Conservation (phyloP, 163 green algal genomes). For the Prototheca stagnorum region DNA sequence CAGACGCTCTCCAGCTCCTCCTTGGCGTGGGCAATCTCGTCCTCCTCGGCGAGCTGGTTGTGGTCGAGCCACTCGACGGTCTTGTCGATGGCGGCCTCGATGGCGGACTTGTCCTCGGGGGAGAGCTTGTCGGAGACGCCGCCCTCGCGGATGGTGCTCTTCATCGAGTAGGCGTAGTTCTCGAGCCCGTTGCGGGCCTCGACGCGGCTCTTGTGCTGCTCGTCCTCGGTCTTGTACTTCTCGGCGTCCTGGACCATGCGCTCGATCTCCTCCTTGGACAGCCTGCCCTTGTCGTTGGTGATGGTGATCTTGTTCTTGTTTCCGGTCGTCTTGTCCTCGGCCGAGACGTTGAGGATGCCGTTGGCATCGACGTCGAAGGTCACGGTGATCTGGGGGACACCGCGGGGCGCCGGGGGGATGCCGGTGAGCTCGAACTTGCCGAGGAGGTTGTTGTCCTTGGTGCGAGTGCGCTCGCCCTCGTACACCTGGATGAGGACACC, state of each 20-base stretch:
- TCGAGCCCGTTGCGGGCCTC: conserved; percentile 64
- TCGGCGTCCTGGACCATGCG: conserved; percentile 74
- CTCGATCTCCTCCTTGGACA: conserved; percentile 95
- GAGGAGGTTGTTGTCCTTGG: conserved; percentile 86
- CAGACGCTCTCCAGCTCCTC: conserved; percentile 81
- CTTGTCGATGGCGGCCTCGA: conserved; percentile 71
- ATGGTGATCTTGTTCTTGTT: conserved; percentile 68
- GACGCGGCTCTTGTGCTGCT: conserved; percentile 43
- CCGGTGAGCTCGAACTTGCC: conserved; percentile 92
- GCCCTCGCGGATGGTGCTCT: conserved; percentile 74
- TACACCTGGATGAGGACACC: conserved; percentile 84
- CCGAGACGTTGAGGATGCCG: conserved; percentile 86
- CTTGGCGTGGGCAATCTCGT: conserved; percentile 55
- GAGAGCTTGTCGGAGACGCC: conserved; percentile 49
- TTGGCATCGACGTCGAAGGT: conserved; percentile 61
- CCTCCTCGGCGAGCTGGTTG: conserved; percentile 54
- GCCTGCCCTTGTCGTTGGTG: conserved; percentile 51
- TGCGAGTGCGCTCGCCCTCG: conserved; percentile 76
- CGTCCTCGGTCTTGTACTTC: conserved; percentile 77
- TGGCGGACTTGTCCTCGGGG: conserved; percentile 74
- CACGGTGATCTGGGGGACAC: conserved; percentile 85
- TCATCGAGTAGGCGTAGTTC: conserved; percentile 98
- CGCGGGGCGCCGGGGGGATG: conserved; percentile 78
- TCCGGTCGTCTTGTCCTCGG: conserved; percentile 80
- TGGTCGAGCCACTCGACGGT: conserved; percentile 75